Base-by-base conservation (phyloP, 345 rosid genomes). In the Eucalyptus urophylla region DNA sequence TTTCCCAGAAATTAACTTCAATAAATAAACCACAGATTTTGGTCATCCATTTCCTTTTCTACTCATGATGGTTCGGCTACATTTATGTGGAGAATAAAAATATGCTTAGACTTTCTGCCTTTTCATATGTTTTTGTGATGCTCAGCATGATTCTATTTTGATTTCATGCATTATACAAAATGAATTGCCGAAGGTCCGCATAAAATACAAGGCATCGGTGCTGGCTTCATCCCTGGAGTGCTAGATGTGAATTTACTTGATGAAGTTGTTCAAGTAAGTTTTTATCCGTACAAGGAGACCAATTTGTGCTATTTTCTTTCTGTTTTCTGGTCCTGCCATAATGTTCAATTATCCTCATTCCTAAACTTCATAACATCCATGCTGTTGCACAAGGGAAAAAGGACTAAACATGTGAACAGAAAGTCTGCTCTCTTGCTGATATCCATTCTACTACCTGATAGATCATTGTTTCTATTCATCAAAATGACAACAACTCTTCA, bases 121-220 rank as follows among this genome's bases (percentile, higher is more conserved):
- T 37, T 37, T 72, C 45, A 72, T 37, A 19, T 72, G 27, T 19
- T 72, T 21, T 37, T 72, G 27, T 72, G 45, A 37, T 72, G 44
- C 21, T 72, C 1, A 19, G 45, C 83, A 72, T 72, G 45, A 24
- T 37, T 37, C 50, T 14, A 37, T 50, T 12, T 60, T 29, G n/a
- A 45, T 19, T 89, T 29, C 67, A 67, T 45, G 69, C 85, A 67
- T 89, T 29, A 14, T 40, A 45, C 58, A 76, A 89, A 65, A 40
- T 87, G 93, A 96, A 94, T 65, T 65, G 76, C 76, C 76, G 76
- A 65, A 65, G 76, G 76, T 16, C 91, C 93, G 13, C 97, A 95
- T 86, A 89, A 92, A 90, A 96, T 95, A 76, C 93, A 96, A 90
- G 98, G 97, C 87, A 90, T 95, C 88, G 98, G 97, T 87, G 95